phyloP scores from a whole-genome alignment of 108 stramenopile species.

The Licmophora abbreviata region DNA sequence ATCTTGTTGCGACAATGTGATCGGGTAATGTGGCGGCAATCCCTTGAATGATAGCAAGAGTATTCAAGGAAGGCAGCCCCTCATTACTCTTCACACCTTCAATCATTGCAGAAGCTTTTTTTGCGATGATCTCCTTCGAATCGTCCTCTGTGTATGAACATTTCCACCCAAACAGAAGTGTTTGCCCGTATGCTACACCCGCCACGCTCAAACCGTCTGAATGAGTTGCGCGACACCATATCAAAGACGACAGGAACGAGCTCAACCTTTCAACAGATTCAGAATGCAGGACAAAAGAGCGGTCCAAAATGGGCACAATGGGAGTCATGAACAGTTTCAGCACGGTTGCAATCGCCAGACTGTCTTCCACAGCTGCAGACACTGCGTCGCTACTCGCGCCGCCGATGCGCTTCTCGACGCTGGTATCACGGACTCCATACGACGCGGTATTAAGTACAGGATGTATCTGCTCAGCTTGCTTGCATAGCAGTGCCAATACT shows the following conservation, averaged over 20 bases:
- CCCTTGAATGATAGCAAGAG: constrained; percentile 9
- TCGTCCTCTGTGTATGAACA: background rate
- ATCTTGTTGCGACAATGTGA: background rate
- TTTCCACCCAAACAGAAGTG: constrained; percentile 11
- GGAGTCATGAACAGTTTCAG: constrained; percentile 5
- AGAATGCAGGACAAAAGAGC: no score
- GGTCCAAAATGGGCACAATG: constrained; percentile 1
- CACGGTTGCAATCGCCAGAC: background rate
- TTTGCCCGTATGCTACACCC: constrained; percentile 29
- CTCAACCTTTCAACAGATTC: no score
- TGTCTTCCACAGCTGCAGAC: constrained; percentile 3
- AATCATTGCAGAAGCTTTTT: constrained; percentile 8
- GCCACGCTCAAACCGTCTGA: constrained; percentile 21
- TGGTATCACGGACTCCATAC: no score
- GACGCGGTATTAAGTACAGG: no score
- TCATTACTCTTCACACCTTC: constrained; percentile 13
- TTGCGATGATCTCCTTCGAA: no score
- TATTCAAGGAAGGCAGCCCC: constrained; percentile 2
- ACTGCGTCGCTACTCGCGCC: no score
- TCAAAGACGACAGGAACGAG: constrained; percentile 8
- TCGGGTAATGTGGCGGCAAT: constrained; percentile 8
- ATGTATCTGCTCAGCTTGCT: no score
- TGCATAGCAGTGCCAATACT: no score
- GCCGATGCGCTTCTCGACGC: no score
- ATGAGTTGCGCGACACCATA: constrained; percentile 14